phyloP scores from a whole-genome alignment of 495 filamentous ascomycete genomes.

The Xylaria sp. region DNA sequence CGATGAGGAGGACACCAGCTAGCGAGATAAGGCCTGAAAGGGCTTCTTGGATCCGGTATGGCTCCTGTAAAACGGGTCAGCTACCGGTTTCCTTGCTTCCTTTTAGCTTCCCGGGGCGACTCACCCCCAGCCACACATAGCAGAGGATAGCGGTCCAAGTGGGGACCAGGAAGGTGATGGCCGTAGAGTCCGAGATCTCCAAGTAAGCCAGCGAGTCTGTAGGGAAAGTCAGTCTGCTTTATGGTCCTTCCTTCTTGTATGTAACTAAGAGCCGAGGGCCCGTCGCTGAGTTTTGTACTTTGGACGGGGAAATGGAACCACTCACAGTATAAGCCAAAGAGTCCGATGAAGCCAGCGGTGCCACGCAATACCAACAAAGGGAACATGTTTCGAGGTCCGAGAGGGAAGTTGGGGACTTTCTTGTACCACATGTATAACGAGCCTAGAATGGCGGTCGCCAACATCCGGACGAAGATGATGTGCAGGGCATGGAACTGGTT shows the following conservation, averaged over 20 bases:
- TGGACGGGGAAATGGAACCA: constrained; percentile 6
- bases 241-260: too few relatives aligned
- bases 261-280: neutral
- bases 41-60: constrained; percentile 73
- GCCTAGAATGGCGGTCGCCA: constrained; percentile 70
- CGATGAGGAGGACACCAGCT: constrained; percentile 77
- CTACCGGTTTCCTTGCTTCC: neutral
- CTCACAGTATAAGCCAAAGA: constrained; percentile 76
- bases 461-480: constrained; percentile 83
- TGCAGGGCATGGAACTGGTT: constrained; percentile 73
- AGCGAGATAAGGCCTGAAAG: constrained; percentile 73
- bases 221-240: neutral
- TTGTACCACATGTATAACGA: constrained; percentile 76
- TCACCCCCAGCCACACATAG: constrained; percentile 58
- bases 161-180: constrained; percentile 80
- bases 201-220: constrained; percentile 78
- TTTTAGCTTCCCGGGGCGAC: constrained; percentile 29
- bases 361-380: constrained; percentile 69
- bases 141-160: constrained; percentile 78
- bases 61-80: constrained; percentile 50
- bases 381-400: constrained; percentile 69
- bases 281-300: neutral
- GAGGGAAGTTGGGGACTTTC: constrained; percentile 67
- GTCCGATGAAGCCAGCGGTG: constrained; percentile 73
- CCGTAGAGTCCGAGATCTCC: constrained; percentile 79